Percentiles rank a stretch among this genome's conserved stretches.
Conservation (phyloP, 202 grass and related monocot genomes). For the Musa balbisiana region DNA sequence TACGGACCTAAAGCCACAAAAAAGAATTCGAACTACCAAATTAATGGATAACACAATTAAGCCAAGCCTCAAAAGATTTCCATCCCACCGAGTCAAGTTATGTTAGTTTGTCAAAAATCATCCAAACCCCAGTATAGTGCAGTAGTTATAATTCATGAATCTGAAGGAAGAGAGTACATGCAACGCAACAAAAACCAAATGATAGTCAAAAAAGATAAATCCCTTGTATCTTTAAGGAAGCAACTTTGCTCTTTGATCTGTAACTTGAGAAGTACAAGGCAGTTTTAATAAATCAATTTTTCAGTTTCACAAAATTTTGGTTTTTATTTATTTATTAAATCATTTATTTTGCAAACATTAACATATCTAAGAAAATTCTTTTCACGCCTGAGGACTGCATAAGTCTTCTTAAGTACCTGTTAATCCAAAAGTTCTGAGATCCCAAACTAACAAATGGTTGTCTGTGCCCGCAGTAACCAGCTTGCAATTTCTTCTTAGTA, state of each 20-base stretch:
- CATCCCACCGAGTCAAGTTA: no score
- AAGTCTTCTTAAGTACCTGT: slow-evolving; percentile 45
- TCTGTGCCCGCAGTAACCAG: slow-evolving; percentile 96
- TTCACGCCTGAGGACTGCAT: neutral
- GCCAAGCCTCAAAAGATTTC: no score
- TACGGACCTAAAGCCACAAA: no score
- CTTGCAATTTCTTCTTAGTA: slow-evolving; percentile 86
- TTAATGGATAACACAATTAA: no score
- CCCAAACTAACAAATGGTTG: slow-evolving; percentile 96
- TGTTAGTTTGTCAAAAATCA: no score
- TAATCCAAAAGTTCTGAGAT: slow-evolving; percentile 93
- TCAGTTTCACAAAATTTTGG: neutral
- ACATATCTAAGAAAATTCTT: neutral
- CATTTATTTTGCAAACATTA: neutral
- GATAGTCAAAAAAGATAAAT: no score
- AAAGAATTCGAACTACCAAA: no score
- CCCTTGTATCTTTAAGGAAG: neutral
- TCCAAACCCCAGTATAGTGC: no score
- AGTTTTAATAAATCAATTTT: neutral
- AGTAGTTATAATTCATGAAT: no score
- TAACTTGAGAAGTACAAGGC: neutral
- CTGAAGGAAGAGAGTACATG: neutral
- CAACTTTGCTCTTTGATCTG: neutral
- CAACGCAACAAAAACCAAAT: neutral
- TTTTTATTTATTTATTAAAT: neutral